phyloP scores from a whole-genome alignment of 352 stramenopile species.

The Pythium guiyangense region DNA sequence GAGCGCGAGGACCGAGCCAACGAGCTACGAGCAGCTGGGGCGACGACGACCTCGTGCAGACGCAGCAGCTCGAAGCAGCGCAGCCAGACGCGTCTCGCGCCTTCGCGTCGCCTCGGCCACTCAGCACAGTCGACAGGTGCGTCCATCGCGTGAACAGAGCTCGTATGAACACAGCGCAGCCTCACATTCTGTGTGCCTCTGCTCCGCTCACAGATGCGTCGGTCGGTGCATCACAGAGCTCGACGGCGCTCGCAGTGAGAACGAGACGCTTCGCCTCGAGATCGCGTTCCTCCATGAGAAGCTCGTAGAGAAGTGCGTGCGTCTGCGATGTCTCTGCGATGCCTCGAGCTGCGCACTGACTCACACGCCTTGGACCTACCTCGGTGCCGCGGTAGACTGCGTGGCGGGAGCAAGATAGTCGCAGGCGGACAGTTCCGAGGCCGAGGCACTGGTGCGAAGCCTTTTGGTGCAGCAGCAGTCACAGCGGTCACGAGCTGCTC shows the following conservation, averaged over 20 bases:
- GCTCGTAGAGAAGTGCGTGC: constrained; percentile 35
- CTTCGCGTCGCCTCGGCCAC: constrained; percentile 4
- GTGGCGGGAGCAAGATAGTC: constrained; percentile 30
- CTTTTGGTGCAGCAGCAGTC: neutral
- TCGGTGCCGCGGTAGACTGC: constrained; percentile 21
- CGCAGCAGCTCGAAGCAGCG: constrained; percentile 6
- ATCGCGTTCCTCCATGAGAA: constrained; percentile 23
- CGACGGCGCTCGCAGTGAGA: constrained; percentile 17
- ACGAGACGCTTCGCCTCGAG: constrained; percentile 21
- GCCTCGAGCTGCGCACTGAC: no score
- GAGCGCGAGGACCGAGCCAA: neutral
- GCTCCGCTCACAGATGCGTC: no score
- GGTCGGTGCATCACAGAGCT: neutral
- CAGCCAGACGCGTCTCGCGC: neutral
- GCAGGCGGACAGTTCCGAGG: constrained; percentile 34
- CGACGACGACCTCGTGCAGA: neutral
- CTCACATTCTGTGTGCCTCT: neutral
- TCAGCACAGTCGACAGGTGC: neutral
- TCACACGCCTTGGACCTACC: neutral
- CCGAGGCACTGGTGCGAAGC: constrained; percentile 3
- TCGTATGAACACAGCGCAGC: neutral
- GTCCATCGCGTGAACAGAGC: neutral
- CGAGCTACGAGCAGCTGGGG: neutral
- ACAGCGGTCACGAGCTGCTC: constrained; percentile 5
- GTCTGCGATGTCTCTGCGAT: no score